Evolutionary conservation across 2,329 filamentous ascomycete genomes (phyloP), one percentile per base, ranked within the genome.

Genomic region (Colletotrichum sp.): DNA sequence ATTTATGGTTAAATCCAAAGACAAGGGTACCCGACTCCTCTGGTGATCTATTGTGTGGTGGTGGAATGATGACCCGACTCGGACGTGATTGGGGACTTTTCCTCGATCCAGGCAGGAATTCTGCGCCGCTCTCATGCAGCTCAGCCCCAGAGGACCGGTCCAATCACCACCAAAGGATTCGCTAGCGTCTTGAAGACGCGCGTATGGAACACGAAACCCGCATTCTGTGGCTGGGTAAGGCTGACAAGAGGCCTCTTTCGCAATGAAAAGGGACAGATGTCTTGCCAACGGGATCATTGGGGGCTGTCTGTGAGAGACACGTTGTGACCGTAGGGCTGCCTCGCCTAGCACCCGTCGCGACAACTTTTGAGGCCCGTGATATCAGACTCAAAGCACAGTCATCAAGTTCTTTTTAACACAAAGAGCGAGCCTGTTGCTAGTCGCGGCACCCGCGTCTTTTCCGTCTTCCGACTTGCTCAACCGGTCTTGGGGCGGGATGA

Each of bases 161-260:
- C 60, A 63, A 70, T 69, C 59, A 65, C 21, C 30, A 26, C 44
- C 26, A 24, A 8, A 57, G 34, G 28, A 21, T 24, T 21, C 34
- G 52, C 49, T 69, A 65, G 73, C 70, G 64, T 39, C 49, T 8
- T 57, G n/a, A 6, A 64, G 70, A 76, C 73, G 63, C 73, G 73
- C 70, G 73, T 76, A 65, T 59, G 44, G 57, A 21, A 69, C 49
- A 65, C 70, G 59, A 73, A 62, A 59, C 64, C 32, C 28, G 44
- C 26, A 49, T 68, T 15, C 21, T 73, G 73, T 76, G 73, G 73
- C 73, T 73, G 70, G 69, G 59, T 39, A 76, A 76, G 73, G 73
- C 71, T 73, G 73, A 76, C 64, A 65, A 69, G 64, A 69, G 70
- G 73, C 70, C 73, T 76, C 70, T 73, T 44, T 4, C 15, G 26